Conservation (phyloP, 495 filamentous ascomycete genomes). For the Xylaria acuta region DNA sequence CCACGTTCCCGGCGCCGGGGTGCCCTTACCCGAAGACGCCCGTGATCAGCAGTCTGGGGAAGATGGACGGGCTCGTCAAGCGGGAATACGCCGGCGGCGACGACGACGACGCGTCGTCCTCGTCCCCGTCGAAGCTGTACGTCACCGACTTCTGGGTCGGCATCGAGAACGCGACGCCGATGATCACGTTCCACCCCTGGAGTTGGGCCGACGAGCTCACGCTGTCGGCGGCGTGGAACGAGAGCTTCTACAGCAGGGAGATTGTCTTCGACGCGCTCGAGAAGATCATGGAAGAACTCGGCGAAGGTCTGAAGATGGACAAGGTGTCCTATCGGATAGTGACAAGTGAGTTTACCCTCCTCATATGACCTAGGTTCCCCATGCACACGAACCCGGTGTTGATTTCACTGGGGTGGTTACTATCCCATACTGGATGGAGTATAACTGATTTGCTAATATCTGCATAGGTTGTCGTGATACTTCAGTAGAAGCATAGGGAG, state of each 20-base stretch:
- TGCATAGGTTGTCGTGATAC: not conserved
- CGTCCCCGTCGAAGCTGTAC: conserved; percentile 15
- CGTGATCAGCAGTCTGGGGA: conserved; percentile 36
- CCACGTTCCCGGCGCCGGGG: conserved; percentile 10
- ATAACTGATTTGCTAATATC: not conserved
- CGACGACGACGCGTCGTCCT: not conserved
- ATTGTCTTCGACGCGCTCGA: conserved; percentile 31
- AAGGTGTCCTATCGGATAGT: conserved; percentile 11
- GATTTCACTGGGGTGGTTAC: too few species aligned
- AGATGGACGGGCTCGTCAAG: conserved; percentile 31
- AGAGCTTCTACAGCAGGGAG: conserved; percentile 36
- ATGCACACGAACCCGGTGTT: not conserved
- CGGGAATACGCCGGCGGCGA: conserved; percentile 4
- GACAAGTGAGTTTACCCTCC: not conserved
- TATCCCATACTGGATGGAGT: not conserved
- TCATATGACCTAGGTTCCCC: not conserved
- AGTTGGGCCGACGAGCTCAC: conserved; percentile 30
- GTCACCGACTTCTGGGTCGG: conserved; percentile 38
- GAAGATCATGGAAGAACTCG: conserved; percentile 24
- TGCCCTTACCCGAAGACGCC: conserved; percentile 30
- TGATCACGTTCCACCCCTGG: conserved; percentile 35
- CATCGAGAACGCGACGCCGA: conserved; percentile 30
- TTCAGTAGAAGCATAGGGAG: not conserved
- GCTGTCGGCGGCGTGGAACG: conserved; percentile 35
- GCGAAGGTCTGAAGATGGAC: conserved; percentile 14